phyloP scores from a whole-genome alignment of 2,329 filamentous ascomycete species.

The Tricladium varicosporioides region DNA sequence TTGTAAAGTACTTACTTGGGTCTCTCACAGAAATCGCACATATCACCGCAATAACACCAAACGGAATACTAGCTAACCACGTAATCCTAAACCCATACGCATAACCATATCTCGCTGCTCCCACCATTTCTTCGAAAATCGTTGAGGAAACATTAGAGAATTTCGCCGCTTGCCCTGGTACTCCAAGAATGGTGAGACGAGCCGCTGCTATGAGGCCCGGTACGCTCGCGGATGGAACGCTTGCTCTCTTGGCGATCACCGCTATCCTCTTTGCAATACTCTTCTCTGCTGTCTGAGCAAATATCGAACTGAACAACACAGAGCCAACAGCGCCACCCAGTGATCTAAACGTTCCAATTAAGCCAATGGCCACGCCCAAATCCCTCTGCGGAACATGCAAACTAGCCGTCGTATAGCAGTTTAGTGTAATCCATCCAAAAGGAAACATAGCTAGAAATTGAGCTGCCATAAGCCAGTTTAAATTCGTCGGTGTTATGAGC shows the following conservation, averaged over 20 bases:
- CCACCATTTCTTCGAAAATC: slow-evolving; percentile 30
- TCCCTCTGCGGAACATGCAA: slow-evolving; percentile 46
- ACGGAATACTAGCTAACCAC: slow-evolving; percentile 38
- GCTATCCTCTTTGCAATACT: slow-evolving; percentile 9
- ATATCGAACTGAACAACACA: slow-evolving; percentile 34
- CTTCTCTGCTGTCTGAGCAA: slow-evolving; percentile 20
- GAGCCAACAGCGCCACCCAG: slow-evolving; percentile 40
- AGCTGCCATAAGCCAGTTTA: slow-evolving; percentile 26
- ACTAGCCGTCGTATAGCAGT: slow-evolving; percentile 42
- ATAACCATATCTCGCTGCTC: slow-evolving; percentile 35
- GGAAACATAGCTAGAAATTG: slow-evolving; percentile 33
- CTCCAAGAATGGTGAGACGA: slow-evolving; percentile 18
- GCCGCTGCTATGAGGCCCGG: slow-evolving; percentile 28
- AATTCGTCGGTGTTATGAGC: slow-evolving; percentile 15
- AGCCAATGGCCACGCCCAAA: slow-evolving; percentile 44
- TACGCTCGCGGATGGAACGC: slow-evolving; percentile 19
- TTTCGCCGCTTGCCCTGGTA: slow-evolving; percentile 34
- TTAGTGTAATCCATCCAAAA: slow-evolving; percentile 38
- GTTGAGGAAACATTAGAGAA: slow-evolving; percentile 30
- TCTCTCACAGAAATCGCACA: slow-evolving; percentile 28
- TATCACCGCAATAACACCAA: slow-evolving; percentile 36
- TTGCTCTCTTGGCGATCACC: slow-evolving; percentile 18
- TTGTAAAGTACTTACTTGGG: slow-evolving; percentile 17
- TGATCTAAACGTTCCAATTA: slow-evolving; percentile 46
- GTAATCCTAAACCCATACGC: slow-evolving; percentile 37